Base-by-base conservation (phyloP, 768 basidiomycete genomes). In the Trametes punicea region DNA sequence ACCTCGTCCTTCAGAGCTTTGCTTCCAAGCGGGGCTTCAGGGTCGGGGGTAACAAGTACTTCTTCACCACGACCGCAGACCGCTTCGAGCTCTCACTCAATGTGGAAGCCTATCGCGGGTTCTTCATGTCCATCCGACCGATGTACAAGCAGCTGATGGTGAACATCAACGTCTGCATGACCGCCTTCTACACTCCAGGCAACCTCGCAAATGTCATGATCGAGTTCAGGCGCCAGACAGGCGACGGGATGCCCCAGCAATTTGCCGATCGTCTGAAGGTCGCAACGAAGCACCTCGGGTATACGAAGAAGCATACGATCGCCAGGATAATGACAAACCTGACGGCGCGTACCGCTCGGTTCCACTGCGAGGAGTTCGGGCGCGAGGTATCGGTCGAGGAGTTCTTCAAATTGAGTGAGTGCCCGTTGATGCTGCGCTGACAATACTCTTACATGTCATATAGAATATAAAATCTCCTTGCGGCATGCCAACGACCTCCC, bases 41-140 rank as follows among this genome's bases (percentile, higher is more conserved):
- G 65, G 82, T 87, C 10, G 85, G 86, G 1, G 73, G 80, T 48
- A 84, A 85, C 57, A 77, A 82, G 11, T 88, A 82, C 68, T 89
- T 88, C 71, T 87, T 87, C 72, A 67, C 67, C 4, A 55, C 67
- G 6, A 52, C 52, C 0, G 51, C 63, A 1, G 50, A 61, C 16
- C 34, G 62, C 38, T 20, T 36, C 16, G 10, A 21, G 6, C 57
- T 81, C 11, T 71, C 72, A 0, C 63, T 63, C 3, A 77, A 77
- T 0, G 62, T 79, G 0, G 75, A 75, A 38, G 79, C 80, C 0
- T 71, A 72, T 64, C 70, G 73, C 53, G 80, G 81, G 2, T 82
- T 78, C 63, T 82, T 75, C 67, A 72, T 78, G 63, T 81, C 80
- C 1, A 72, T 77, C 3, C 72, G 81, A 0, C 81, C 80, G 0